A percentile compares a stretch with the other conserved stretches of the same genome.
Conservation (phyloP, 306 rosid species). For the Prinsepia uniflora region DNA sequence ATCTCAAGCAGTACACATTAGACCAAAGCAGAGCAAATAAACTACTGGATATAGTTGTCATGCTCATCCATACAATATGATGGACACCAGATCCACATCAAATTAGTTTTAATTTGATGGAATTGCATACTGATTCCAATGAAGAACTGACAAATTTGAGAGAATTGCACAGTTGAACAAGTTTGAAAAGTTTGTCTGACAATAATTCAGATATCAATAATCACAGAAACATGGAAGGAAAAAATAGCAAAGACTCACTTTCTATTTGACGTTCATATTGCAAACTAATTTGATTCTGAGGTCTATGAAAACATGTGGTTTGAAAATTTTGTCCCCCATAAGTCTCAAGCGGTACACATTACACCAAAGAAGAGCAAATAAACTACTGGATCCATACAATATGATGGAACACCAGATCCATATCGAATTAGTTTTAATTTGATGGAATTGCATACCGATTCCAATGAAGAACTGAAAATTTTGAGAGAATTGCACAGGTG, state of each 20-base stretch:
- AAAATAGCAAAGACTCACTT: slow-evolving; percentile 43
- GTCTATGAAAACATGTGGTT: background rate
- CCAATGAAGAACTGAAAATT: background rate
- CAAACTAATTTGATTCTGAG: too few relatives aligned
- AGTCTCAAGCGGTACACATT: background rate
- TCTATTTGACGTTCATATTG: slow-evolving; percentile 75
- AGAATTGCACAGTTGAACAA: too few relatives aligned
- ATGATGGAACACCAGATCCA: background rate
- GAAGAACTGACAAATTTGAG: background rate
- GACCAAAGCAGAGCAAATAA: background rate
- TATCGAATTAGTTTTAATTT: too few relatives aligned
- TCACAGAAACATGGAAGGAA: background rate
- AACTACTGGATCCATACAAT: background rate
- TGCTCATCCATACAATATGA: background rate
- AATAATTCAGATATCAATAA: too few relatives aligned
- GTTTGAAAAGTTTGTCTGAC: too few relatives aligned
- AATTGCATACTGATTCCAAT: background rate
- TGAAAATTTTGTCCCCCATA: background rate
- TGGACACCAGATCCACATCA: background rate
- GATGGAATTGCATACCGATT: too few relatives aligned
- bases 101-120: too few relatives aligned
- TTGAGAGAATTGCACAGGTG: background rate
- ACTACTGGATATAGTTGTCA: too few relatives aligned
- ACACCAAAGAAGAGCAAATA: background rate
- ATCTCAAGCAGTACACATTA: background rate